Evolutionary conservation across 2,329 filamentous ascomycete genomes (phyloP).

Genomic region (Salinomyces thailandicus): DNA sequence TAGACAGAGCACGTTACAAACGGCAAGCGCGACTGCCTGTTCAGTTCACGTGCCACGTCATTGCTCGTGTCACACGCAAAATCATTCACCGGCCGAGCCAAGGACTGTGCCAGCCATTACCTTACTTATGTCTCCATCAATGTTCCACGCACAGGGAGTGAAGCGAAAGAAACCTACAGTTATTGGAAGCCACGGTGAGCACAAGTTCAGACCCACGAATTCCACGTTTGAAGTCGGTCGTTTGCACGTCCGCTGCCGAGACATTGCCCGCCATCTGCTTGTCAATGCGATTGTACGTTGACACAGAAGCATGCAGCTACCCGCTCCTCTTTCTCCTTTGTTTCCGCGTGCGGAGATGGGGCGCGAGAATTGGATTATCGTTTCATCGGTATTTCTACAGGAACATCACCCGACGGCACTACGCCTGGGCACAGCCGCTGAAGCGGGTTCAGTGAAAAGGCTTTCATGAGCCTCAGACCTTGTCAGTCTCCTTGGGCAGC

Average conservation of each 20-base stretch:
- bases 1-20: conserved; percentile 1
- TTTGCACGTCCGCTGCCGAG: background rate
- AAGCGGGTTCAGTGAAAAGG: too few relatives aligned
- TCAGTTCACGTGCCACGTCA: background rate
- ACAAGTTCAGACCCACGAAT: too few relatives aligned
- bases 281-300: background rate
- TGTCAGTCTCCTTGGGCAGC: conserved; percentile 34
- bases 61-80: background rate
- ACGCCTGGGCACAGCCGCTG: too few relatives aligned
- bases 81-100: too few relatives aligned
- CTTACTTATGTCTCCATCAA: too few relatives aligned
- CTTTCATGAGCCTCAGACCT: background rate
- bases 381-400: background rate
- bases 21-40: conserved; percentile 10
- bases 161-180: too few relatives aligned
- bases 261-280: background rate
- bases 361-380: too few relatives aligned
- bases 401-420: too few relatives aligned
- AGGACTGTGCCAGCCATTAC: too few relatives aligned
- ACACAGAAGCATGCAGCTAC: background rate
- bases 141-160: too few relatives aligned
- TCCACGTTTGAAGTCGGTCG: background rate
- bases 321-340: background rate
- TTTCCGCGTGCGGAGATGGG: background rate
- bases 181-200: too few relatives aligned